Evolutionary conservation across 164 flowering plant genomes (phyloP), one percentile per base, ranked within the genome.

Genomic region (Stephania cephalantha): DNA sequence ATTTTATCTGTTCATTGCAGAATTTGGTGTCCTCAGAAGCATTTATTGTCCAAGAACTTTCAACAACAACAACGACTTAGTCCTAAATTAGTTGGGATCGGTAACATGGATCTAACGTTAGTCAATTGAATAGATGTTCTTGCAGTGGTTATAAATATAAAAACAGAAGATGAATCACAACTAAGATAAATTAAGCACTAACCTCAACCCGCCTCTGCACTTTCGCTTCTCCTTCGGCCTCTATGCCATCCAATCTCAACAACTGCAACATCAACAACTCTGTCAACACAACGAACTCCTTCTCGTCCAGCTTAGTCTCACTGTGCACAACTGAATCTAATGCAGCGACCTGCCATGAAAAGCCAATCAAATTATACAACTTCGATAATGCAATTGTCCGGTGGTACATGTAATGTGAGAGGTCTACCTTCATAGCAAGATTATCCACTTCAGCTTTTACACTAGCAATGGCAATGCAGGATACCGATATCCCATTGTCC

Each of bases 381-480:
- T 25, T 25, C 25, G 25, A 25, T 25, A 50, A 50, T 9, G 55
- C 55, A 50, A 1, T 50, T 15, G 29, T 35, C 63, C 73, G 66
- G 30, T 29, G 15, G 13, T 22, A 25, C 48, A 20, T 35, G 25
- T 17, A 17, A 1, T 11, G 25, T 0, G 72, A 5, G 42, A 48
- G 35, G 53, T 79, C 55, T 48, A 90, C 97, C 91, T 87, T 87
- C 42, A 85, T 87, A 0, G 88, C 77, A 46, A 92, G 90, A 82
- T 80, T 85, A 78, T 90, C 88, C 64, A 90, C 90, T 77, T 90
- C 94, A 1, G 77, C 68, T 77, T 77, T 82, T 15, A 89, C 88
- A 73, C 68, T 74, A 25, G 84, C 83, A 42, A 91, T 80, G 18
- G 88, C 90, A 75, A 79, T 84, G 63, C 80, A 82, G 61, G 92